Conservation (phyloP, 108 stramenopile genomes). For the Mediolabrus comicus region DNA sequence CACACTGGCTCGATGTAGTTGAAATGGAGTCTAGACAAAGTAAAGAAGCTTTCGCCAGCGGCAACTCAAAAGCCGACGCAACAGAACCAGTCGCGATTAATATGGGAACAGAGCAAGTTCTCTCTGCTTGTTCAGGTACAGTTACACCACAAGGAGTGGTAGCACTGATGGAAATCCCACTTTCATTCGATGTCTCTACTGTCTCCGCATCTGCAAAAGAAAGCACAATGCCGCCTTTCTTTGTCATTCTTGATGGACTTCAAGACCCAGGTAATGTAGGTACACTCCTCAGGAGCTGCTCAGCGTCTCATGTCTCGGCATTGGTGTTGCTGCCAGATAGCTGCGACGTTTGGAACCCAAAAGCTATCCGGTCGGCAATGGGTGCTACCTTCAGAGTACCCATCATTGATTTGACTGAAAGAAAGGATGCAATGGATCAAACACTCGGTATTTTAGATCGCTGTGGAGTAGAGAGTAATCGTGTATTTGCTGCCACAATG, state of each 20-base stretch:
- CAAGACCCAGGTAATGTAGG: slow-evolving; percentile 91
- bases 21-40: slow-evolving; percentile 30
- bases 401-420: slow-evolving; percentile 32
- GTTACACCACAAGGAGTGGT: slow-evolving; percentile 82
- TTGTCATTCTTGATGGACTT: slow-evolving; percentile 80
- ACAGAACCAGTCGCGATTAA: slow-evolving; percentile 13
- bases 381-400: slow-evolving; percentile 82
- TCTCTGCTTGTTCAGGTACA: slow-evolving; percentile 66
- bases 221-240: slow-evolving; percentile 39
- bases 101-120: slow-evolving; percentile 61
- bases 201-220: background rate
- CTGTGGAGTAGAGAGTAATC: slow-evolving; percentile 36
- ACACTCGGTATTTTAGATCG: slow-evolving; percentile 27
- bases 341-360: slow-evolving; percentile 88
- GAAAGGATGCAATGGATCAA: slow-evolving; percentile 14
- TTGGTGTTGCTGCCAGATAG: slow-evolving; percentile 70
- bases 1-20: slow-evolving; percentile 20
- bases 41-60: slow-evolving; percentile 6
- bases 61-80: background rate
- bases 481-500: slow-evolving; percentile 79
- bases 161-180: slow-evolving; percentile 72
- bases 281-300: slow-evolving; percentile 66
- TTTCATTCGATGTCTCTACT: background rate
- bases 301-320: slow-evolving; percentile 67
- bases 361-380: slow-evolving; percentile 80